Conservation (phyloP, 345 rosid species). For the Citrus glauca region DNA sequence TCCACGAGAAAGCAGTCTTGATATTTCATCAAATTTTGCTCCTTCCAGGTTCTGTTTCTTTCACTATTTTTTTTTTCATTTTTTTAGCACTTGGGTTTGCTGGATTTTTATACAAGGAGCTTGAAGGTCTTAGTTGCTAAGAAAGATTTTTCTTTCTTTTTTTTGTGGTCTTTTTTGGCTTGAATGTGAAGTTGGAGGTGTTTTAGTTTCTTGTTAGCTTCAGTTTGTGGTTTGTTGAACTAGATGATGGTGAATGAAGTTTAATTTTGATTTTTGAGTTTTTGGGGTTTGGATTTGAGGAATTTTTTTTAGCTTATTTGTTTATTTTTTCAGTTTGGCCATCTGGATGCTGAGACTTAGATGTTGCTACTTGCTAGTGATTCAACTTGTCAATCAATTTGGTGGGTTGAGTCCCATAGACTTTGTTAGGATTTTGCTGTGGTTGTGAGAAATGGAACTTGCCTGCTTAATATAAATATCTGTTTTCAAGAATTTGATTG, state of each 20-base stretch:
- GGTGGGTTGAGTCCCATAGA: constrained; percentile 13
- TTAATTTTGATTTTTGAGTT: constrained; percentile 6
- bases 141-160: not conserved
- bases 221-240: constrained; percentile 19
- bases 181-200: constrained; percentile 10
- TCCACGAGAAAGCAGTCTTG: not conserved
- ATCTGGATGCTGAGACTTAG: constrained; percentile 13
- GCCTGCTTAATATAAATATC: not conserved
- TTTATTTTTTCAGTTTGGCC: constrained; percentile 4
- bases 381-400: constrained; percentile 1
- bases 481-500: constrained; percentile 9
- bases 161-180: not conserved
- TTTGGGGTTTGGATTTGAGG: not conserved
- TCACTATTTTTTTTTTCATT: not conserved
- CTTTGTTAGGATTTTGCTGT: constrained; percentile 6
- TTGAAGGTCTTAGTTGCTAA: not conserved
- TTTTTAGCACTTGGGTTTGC: not conserved
- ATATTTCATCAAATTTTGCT: not conserved
- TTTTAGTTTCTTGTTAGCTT: constrained; percentile 16
- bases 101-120: not conserved
- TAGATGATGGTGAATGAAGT: constrained; percentile 16
- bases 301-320: not conserved
- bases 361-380: not conserved
- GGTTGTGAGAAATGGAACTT: not conserved
- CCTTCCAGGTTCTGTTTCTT: not conserved